These are phyloP conservation scores for Breviolum minutum DNA, from an alignment of 73 alveolate genomes.

Conservation along the genomic window DNA sequence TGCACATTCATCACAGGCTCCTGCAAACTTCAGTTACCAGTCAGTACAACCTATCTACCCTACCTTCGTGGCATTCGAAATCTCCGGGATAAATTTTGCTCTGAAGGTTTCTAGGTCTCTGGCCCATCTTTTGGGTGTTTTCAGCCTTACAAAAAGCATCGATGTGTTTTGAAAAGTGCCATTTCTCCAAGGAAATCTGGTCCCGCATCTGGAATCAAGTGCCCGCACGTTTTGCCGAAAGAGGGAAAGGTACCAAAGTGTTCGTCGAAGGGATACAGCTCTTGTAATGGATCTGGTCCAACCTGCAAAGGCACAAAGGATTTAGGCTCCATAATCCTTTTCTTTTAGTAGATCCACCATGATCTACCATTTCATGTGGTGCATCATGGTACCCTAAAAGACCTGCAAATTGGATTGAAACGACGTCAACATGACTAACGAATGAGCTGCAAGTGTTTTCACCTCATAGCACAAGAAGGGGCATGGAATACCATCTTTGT, in stretches of 20 bases:
- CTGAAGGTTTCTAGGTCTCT: not conserved
- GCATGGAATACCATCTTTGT: slow-evolving; percentile 15
- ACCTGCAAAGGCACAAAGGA: not conserved
- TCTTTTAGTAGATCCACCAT: not conserved
- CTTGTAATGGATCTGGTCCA: slow-evolving; percentile 63
- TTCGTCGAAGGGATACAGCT: slow-evolving; percentile 62
- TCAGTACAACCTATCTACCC: no score
- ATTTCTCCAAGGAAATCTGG: no score
- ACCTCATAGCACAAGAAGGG: slow-evolving; percentile 70
- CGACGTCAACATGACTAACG: not conserved
- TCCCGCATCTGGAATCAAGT: not conserved
- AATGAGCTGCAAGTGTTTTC: not conserved
- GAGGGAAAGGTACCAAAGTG: slow-evolving; percentile 68
- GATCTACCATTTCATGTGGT: not conserved
- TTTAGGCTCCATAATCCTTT: not conserved
- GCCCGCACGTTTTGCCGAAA: not conserved
- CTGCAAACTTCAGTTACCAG: no score
- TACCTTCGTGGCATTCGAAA: not conserved
- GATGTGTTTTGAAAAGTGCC: not conserved
- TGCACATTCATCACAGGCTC: no score
- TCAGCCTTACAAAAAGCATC: not conserved
- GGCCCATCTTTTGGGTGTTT: not conserved
- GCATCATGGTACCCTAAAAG: no score
- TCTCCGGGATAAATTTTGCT: not conserved
- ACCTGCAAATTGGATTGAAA: no score